Evolutionary conservation across 441 rosid species (phyloP).

Genomic region (Breynia disticha): DNA sequence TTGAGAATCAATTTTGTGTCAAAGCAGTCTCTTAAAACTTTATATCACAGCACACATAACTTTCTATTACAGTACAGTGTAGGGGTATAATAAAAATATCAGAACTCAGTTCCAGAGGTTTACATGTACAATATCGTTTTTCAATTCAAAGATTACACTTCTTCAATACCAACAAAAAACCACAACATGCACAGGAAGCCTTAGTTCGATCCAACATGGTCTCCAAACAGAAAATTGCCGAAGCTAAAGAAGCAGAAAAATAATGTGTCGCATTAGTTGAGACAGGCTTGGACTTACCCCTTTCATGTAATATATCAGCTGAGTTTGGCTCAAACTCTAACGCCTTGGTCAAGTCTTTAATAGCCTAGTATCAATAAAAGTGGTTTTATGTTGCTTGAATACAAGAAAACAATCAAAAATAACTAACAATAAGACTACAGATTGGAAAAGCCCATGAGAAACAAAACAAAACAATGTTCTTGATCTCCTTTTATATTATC

Average conservation of each 20-base stretch:
- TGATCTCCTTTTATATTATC: no score
- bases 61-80: neutral
- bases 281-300: slow-evolving; percentile 44
- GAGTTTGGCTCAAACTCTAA: slow-evolving; percentile 83
- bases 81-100: neutral
- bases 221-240: neutral
- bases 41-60: neutral
- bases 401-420: neutral
- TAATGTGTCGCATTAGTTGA: neutral
- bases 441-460: no score
- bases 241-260: neutral
- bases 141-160: no score
- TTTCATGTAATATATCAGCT: slow-evolving; percentile 88
- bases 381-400: neutral
- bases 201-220: neutral
- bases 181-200: neutral
- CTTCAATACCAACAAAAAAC: neutral
- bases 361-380: slow-evolving; percentile 55
- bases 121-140: no score
- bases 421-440: neutral
- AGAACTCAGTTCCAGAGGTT: no score
- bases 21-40: neutral
- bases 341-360: slow-evolving; percentile 86
- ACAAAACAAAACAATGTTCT: no score
- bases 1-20: slow-evolving; percentile 6